Base-by-base conservation (phyloP, 495 filamentous ascomycete species). In the Aspergillus biplanus region DNA sequence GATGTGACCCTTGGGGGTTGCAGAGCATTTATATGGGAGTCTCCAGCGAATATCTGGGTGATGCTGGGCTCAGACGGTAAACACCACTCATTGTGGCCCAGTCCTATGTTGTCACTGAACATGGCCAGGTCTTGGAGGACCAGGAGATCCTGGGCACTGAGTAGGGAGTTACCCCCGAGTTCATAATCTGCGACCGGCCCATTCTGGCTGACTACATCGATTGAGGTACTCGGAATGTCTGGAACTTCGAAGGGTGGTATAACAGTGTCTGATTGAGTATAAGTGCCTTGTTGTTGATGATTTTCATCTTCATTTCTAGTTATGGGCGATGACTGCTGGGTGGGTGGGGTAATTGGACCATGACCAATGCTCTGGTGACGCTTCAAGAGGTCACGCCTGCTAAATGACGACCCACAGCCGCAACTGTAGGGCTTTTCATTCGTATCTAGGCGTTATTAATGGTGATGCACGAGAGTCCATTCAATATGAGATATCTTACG, bases 391-490 rank as follows among this genome's bases (percentile, higher is more conserved):
- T 67, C 68, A 0, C 62, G 65, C 3, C 68, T 48, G 34, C 46
- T 53, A 59, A 65, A 70, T 7, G 59, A 61, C 12, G 58, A 59
- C n/a, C 65, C 68, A 27, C 68, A 70, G 31, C 6, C 3, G 42
- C 68, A 70, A 52, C 27, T 59, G 39, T 65, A 67, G 1, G 68
- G 68, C 27, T 67, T 70, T 48, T 70, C 68, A 61, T 70, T 65
- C 2, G 68, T 70, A 33, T 70, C 68, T 70, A 21, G 21, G 31
- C 2, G 2, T 11, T 18, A 12, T 65, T 52, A 64, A 53, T 18
- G n/a, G 6, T n/a, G n/a, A n/a, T n/a, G n/a, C n/a, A n/a, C n/a
- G n/a, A n/a, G n/a, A n/a, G n/a, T n/a, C n/a, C n/a, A n/a, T n/a
- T n/a, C n/a, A n/a, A 33, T 5, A 7, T 5, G 42, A 7, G 12